A percentile compares a stretch with the other conserved stretches of the same genome.
Conservation (phyloP, 2,329 filamentous ascomycete species). For the Cladosporium sp. region DNA sequence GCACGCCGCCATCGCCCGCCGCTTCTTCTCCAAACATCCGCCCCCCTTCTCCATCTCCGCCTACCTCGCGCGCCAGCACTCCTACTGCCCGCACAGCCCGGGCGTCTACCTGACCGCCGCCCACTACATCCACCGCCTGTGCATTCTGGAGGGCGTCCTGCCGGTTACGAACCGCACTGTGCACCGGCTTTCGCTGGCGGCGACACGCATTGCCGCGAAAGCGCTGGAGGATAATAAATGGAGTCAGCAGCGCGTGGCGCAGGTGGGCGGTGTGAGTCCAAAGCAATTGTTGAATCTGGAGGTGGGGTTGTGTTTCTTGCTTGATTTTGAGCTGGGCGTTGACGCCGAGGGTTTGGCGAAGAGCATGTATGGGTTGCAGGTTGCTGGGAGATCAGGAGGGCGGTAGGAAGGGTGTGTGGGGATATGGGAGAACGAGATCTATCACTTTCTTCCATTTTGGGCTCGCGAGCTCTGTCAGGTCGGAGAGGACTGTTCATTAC, state of each 20-base stretch:
- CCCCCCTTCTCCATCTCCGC: conserved; percentile 78
- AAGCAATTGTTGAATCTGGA: conserved; percentile 77
- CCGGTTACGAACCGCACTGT: conserved; percentile 78
- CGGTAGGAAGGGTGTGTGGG: neutral
- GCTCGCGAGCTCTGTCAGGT: no score
- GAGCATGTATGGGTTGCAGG: conserved; percentile 32
- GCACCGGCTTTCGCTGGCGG: conserved; percentile 79
- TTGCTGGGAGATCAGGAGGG: conserved; percentile 21
- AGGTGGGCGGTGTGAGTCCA: conserved; percentile 82
- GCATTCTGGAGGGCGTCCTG: conserved; percentile 67
- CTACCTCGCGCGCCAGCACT: conserved; percentile 81
- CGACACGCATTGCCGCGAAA: conserved; percentile 85
- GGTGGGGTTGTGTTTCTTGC: conserved; percentile 64
- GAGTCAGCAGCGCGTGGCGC: conserved; percentile 75
- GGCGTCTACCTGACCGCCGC: conserved; percentile 89
- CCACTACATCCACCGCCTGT: conserved; percentile 78
- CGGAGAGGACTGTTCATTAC: no score
- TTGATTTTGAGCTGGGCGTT: conserved; percentile 67
- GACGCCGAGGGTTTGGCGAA: conserved; percentile 28
- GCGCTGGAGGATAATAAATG: conserved; percentile 90
- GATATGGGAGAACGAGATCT: no score
- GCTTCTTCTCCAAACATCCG: conserved; percentile 86
- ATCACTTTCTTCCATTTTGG: no score
- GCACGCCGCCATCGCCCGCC: conserved; percentile 78
- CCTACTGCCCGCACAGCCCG: conserved; percentile 88